A percentile compares a stretch with the other conserved stretches of the same genome.
These are phyloP conservation scores for Leishmania arabica DNA, from an alignment of 208 protist genomes.

Conservation along the genomic window DNA sequence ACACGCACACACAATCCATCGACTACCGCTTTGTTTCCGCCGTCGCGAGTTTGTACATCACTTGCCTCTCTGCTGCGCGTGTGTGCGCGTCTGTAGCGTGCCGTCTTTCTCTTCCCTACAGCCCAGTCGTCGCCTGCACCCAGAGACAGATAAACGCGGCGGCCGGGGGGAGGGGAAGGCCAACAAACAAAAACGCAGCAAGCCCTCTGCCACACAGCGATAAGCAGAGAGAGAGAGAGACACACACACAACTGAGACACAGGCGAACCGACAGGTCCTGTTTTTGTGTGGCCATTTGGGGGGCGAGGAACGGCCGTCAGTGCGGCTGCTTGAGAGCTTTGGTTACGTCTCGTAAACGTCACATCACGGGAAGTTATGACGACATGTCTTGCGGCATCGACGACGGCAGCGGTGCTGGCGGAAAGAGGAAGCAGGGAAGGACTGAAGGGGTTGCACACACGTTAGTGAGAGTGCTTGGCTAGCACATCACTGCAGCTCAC, in stretches of 20 bases:
- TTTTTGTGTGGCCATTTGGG: not conserved
- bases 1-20: not conserved
- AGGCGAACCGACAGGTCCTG: not conserved
- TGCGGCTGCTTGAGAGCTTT: not conserved
- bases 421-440: not conserved
- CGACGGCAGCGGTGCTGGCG: not conserved
- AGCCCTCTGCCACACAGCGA: not conserved
- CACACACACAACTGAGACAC: not conserved
- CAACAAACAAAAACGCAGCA: not conserved
- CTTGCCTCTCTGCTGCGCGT: not conserved
- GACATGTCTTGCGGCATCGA: not conserved
- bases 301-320: not conserved
- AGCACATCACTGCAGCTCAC: slow-evolving; percentile 61
- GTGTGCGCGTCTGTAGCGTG: not conserved
- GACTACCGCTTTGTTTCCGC: not conserved
- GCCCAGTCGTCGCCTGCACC: not conserved
- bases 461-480: not conserved
- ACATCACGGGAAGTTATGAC: not conserved
- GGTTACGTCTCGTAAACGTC: rapidly evolving
- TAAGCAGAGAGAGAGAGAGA: not conserved
- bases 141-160: not conserved
- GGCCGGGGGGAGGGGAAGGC: too few relatives aligned
- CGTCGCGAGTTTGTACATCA: not conserved
- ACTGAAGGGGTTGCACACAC: not conserved
- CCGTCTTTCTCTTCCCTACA: not conserved